Base-by-base conservation (phyloP, 257 asterid genomes). In the Nicotiana paniculata region DNA sequence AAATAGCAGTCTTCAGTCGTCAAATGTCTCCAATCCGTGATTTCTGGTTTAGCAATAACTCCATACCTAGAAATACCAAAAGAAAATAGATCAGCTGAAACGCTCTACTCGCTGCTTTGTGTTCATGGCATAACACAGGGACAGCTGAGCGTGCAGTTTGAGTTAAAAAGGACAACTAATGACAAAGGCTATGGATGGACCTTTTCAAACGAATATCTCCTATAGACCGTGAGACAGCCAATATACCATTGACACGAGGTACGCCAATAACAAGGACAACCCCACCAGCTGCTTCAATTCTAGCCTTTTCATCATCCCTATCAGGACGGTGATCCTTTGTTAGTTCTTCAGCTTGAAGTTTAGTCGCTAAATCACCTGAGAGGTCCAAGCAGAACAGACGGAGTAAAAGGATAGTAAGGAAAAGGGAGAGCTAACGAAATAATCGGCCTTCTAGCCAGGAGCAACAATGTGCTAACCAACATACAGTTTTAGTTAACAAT, bases 171-270 rank as follows among this genome's bases (percentile, higher is more conserved):
- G 57, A 48, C 13, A 9, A 28, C 4, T 6, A 28, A 9, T 3
- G 51, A 24, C 18, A 79, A 15, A 26, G 9, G 69, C 37, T 63
- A 76, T 64, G 6, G 58, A 80, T 51, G 46, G 48, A 82, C 97
- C 94, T 91, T 86, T 89, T 93, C 9, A 91, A 75, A 37, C 69
- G 64, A 75, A 91, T 83, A 77, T 93, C 96, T 0, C 98, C 98
- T 32, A 94, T 93, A 54, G 98, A 90, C 83, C 97, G 90, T 28
- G 96, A 80, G 86, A 94, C 72, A 33, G 98, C 96, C 86, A 94
- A 87, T 12, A 90, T 83, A 13, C 96, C 96, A 76, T 92, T 92
- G 83, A 94, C 97, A 63, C 97, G 96, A 18, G 97, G 95, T 62
- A 91, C 85, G 0, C 89, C 91, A 76, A 82, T 30, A 16, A 59